Base-by-base conservation (phyloP, 345 rosid genomes). In the Sisymbrium altissimum region DNA sequence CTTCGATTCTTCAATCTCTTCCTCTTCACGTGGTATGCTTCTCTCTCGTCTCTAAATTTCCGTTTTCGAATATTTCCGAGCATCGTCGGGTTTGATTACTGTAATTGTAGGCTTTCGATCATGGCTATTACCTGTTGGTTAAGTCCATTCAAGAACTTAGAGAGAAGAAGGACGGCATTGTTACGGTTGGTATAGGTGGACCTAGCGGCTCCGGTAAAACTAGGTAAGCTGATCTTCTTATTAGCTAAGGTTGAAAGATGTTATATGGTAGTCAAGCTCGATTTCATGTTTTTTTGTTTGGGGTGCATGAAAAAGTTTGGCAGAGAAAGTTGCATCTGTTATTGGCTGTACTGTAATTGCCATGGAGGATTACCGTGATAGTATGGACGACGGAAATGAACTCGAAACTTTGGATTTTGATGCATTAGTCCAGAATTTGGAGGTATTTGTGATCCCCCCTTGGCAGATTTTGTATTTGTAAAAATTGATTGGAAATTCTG, bases 171-270 rank as follows among this genome's bases (percentile, higher is more conserved):
- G 88, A 85, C 57, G 94, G 97, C 77, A 50, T 84, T 79, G 98
- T 96, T 68, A 87, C 88, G 5, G 98, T 96, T 61, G 99, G 98
- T 74, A 86, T 96, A 36, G 98, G 98, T 70, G 99, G 99, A 41
- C 99, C 99, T 23, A 87, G 97, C 73, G 99, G 99, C 74, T 96
- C 98, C 0, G 99, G 99, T 56, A 96, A 96, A 83, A 79, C 99
- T 2, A 96, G 98, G 99, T 89, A 52, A 10, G 3, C 25, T 41
- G 45, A 53, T 72, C 57, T 63, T 58, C 9, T 29, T n/a, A 23
- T 23, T 2, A 7, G 30, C 39, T 70, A 66, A 44, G 57, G 48
- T 49, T 66, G 40, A 17, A 18, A 19, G 36, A 29, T 68, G 46
- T 46, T 33, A 40, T 15, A 9, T 48, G 5, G 41, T 68, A 25